These are phyloP conservation scores for Thymus quinquecostatus DNA, from an alignment of 257 asterid genomes.

Conservation along the genomic window DNA sequence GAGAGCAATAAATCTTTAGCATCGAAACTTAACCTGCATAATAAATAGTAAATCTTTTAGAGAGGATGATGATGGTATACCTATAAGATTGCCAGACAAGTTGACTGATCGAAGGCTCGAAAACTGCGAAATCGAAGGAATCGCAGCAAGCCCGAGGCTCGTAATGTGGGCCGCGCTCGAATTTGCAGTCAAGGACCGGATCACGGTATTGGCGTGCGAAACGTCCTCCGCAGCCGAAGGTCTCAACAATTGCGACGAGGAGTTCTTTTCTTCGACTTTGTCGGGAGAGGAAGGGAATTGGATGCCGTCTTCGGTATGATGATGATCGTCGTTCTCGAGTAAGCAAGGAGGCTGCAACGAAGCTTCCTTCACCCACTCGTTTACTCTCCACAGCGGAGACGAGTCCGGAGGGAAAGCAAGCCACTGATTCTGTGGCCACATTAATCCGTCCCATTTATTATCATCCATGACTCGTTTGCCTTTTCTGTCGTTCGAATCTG, in stretches of 20 bases:
- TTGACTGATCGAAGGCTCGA: constrained; percentile 72
- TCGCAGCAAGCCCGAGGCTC: constrained; percentile 58
- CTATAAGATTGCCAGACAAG: constrained; percentile 75
- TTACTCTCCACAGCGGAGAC: constrained; percentile 52
- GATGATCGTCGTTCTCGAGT: constrained; percentile 44
- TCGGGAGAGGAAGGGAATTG: constrained; percentile 45
- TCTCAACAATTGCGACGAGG: constrained; percentile 34
- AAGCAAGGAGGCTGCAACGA: constrained; percentile 44
- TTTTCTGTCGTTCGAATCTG: constrained; percentile 35
- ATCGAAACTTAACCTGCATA: neutral
- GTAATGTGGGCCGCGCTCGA: constrained; percentile 81
- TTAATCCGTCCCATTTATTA: constrained; percentile 51
- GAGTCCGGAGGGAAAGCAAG: constrained; percentile 69
- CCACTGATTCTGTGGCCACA: constrained; percentile 90
- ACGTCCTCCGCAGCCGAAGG: constrained; percentile 49
- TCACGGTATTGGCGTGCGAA: constrained; percentile 62
- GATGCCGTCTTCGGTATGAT: constrained; percentile 38
- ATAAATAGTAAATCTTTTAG: too few species aligned
- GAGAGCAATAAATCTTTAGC: constrained; percentile 17
- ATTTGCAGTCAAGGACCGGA: constrained; percentile 67
- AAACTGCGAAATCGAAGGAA: constrained; percentile 62
- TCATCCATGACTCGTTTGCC: constrained; percentile 33
- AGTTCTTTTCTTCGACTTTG: constrained; percentile 18
- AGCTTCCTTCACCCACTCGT: constrained; percentile 68
- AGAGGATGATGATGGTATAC: constrained; percentile 30